Evolutionary conservation across 2,329 filamentous ascomycete species (phyloP).

Genomic region (Pyricularia sp.): DNA sequence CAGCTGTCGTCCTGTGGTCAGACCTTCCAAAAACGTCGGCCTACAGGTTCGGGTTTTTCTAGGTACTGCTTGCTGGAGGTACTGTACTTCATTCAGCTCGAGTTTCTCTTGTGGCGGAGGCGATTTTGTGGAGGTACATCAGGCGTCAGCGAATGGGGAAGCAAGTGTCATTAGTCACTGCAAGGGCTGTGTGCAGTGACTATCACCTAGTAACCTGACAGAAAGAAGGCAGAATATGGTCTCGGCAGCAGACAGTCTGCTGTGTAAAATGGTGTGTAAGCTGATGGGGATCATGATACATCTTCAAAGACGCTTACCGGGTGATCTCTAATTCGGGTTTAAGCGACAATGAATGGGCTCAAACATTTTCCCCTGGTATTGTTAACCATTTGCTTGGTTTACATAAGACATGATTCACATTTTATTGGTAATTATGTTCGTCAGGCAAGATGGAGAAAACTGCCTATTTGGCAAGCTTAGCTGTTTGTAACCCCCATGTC

Average conservation of each 20-base stretch:
- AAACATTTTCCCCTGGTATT: not conserved
- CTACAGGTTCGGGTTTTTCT: not conserved
- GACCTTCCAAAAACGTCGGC: not conserved
- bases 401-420: not conserved
- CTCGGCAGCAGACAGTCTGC: not conserved
- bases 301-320: not conserved
- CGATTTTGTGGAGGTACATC: not conserved
- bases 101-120: not conserved
- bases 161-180: not conserved
- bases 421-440: not conserved
- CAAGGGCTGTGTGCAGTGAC: not conserved
- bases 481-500: too few species aligned
- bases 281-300: not conserved
- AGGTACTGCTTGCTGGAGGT: not conserved
- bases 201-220: not conserved
- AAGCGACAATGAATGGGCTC: not conserved
- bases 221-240: not conserved
- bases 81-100: not conserved
- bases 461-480: too few species aligned
- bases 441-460: not conserved
- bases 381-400: not conserved
- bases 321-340: not conserved
- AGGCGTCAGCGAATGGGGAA: not conserved
- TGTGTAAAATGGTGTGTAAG: not conserved
- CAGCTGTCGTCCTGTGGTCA: not conserved